These are phyloP conservation scores for Apiospora hydei DNA, from an alignment of 2,329 filamentous ascomycete genomes.

Conservation along the genomic window DNA sequence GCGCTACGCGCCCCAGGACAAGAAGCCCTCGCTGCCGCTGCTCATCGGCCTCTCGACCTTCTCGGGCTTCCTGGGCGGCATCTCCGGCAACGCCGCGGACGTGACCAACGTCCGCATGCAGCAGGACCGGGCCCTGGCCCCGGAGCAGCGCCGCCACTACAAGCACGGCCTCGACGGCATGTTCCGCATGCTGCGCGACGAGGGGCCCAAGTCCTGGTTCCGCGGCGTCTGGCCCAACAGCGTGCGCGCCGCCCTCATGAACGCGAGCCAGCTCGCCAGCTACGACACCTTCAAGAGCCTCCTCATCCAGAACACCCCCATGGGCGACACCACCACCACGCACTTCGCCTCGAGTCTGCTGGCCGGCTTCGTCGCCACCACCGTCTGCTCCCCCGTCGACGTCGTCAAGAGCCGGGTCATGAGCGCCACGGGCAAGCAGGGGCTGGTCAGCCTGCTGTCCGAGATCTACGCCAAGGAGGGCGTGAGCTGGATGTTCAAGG, in stretches of 20 bases:
- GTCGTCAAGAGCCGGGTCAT: slow-evolving; percentile 91
- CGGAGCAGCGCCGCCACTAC: slow-evolving; percentile 82
- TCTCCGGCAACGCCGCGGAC: slow-evolving; percentile 93
- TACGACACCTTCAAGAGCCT: slow-evolving; percentile 84
- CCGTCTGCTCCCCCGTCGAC: slow-evolving; percentile 84
- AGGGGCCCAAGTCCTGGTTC: slow-evolving; percentile 80
- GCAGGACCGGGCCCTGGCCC: slow-evolving; percentile 81
- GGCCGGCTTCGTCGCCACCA: slow-evolving; percentile 84
- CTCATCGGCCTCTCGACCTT: slow-evolving; percentile 83
- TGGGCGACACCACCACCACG: slow-evolving; percentile 75
- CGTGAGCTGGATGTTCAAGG: slow-evolving; percentile 84
- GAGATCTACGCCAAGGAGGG: slow-evolving; percentile 77
- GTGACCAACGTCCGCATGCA: slow-evolving; percentile 99
- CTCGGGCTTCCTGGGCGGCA: slow-evolving; percentile 87
- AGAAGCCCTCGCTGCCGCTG: slow-evolving; percentile 72
- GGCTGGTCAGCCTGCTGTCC: slow-evolving; percentile 65
- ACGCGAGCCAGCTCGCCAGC: slow-evolving; percentile 80
- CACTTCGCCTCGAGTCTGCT: slow-evolving; percentile 82
- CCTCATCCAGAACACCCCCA: slow-evolving; percentile 69
- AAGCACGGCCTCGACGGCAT: slow-evolving; percentile 87
- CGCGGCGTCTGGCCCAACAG: slow-evolving; percentile 86
- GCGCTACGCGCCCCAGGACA: slow-evolving; percentile 57
- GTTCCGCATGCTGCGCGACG: slow-evolving; percentile 83
- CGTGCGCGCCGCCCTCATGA: slow-evolving; percentile 85
- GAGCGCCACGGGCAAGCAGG: slow-evolving; percentile 65